Conservation (phyloP, 2,329 filamentous ascomycete genomes). For the Colletotrichum aenigma region DNA sequence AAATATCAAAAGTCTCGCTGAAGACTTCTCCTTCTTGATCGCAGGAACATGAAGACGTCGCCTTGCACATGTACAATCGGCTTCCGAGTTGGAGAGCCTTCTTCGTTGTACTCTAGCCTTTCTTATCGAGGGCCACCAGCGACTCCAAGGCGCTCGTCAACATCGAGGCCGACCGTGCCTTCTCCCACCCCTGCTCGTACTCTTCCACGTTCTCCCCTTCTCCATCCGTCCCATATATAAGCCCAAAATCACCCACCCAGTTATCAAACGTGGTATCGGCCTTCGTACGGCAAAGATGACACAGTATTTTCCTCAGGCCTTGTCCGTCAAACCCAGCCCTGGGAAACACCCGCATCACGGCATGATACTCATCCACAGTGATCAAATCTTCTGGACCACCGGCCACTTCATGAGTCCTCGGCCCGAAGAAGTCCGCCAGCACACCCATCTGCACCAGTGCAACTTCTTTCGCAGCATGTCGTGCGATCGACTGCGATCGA, state of each 20-base stretch:
- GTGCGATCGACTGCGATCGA: rapidly evolving
- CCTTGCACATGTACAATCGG: rapidly evolving
- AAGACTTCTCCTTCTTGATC: no score
- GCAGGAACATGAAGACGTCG: rapidly evolving
- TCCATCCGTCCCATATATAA: background rate
- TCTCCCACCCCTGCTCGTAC: background rate
- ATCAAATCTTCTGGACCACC: background rate
- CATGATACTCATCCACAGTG: background rate
- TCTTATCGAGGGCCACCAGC: rapidly evolving
- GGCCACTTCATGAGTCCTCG: background rate
- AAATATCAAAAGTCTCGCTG: no score
- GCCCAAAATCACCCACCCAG: background rate
- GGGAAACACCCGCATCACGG: background rate
- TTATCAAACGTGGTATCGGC: background rate
- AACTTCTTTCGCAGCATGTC: background rate
- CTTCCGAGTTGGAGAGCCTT: no score
- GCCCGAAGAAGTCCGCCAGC: background rate
- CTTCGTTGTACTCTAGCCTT: background rate
- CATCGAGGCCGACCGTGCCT: background rate
- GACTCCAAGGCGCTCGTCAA: background rate
- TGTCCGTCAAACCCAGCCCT: background rate
- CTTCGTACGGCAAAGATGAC: background rate
- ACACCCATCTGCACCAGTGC: background rate
- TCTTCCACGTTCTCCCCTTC: background rate
- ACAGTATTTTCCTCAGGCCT: background rate